Conservation (phyloP, 2,329 filamentous ascomycete genomes). For the Colletotrichum spinosum region DNA sequence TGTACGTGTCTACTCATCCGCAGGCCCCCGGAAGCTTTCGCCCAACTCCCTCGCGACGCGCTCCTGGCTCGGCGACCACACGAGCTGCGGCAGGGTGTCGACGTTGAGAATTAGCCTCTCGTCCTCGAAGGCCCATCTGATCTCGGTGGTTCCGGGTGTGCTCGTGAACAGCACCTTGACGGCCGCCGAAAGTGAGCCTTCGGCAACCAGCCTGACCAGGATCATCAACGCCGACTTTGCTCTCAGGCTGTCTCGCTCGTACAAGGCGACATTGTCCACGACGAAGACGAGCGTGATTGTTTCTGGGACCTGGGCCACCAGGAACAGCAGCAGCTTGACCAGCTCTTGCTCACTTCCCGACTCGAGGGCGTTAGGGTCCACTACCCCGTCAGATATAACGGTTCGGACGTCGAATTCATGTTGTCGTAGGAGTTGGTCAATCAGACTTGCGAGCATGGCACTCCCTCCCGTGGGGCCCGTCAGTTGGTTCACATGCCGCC, state of each 20-base stretch:
- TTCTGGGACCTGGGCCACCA: background rate
- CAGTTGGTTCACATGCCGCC: background rate
- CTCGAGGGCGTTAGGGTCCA: background rate
- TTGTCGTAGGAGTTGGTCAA: conserved; percentile 32
- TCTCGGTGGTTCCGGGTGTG: conserved; percentile 21
- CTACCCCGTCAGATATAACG: background rate
- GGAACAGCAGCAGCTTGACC: background rate
- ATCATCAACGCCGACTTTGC: background rate
- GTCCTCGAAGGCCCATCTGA: conserved; percentile 33
- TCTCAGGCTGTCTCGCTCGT: background rate
- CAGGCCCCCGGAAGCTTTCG: too few species aligned
- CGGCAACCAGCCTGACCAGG: background rate
- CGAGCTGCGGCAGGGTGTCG: conserved; percentile 29
- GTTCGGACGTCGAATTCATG: conserved; percentile 21
- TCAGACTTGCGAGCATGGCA: conserved; percentile 28
- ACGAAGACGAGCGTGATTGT: background rate
- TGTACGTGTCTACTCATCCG: too few species aligned
- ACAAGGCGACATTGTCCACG: background rate
- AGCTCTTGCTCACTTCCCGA: background rate
- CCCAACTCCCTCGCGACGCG: background rate
- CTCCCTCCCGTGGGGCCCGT: background rate
- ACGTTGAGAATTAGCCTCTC: conserved; percentile 36
- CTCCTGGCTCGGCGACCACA: conserved; percentile 21
- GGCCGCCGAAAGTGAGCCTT: conserved; percentile 3
- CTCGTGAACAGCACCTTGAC: conserved; percentile 39